Conservation (phyloP, 345 rosid species). For the Luvunga scandens region DNA sequence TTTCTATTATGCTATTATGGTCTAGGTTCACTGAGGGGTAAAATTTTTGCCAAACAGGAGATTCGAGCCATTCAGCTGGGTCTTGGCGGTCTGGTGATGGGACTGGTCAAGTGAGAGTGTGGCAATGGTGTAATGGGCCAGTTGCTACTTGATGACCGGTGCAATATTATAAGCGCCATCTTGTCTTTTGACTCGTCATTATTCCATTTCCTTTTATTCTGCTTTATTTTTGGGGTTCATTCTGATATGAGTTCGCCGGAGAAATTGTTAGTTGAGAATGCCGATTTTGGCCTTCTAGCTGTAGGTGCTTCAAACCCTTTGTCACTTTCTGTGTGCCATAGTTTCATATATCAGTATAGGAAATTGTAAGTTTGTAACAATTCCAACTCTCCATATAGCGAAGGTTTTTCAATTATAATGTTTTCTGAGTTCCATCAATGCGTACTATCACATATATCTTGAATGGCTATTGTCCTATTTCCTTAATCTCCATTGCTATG, state of each 20-base stretch:
- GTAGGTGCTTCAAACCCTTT: conserved; percentile 4
- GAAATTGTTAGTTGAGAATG: conserved; percentile 18
- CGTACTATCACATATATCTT: not conserved
- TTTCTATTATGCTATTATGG: not conserved
- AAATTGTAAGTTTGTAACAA: not conserved
- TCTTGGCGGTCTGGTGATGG: conserved; percentile 92
- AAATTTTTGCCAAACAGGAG: conserved; percentile 82
- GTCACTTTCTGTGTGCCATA: not conserved
- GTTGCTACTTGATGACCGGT: conserved; percentile 25
- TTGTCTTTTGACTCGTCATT: conserved; percentile 9
- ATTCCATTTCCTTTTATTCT: conserved; percentile 4
- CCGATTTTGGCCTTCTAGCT: conserved; percentile 16
- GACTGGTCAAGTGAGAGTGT: conserved; percentile 87
- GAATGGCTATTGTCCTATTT: not conserved
- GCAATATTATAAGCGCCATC: conserved; percentile 8
- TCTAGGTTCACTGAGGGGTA: conserved; percentile 85
- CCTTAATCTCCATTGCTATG: not conserved
- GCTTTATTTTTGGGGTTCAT: conserved; percentile 1
- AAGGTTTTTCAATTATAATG: not conserved
- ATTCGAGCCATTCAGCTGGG: conserved; percentile 76
- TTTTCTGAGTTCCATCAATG: not conserved
- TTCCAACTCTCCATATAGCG: not conserved
- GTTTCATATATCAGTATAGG: not conserved
- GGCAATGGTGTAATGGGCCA: conserved; percentile 66
- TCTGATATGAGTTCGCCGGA: conserved; percentile 13